A percentile compares a stretch with the other conserved stretches of the same genome.
Evolutionary conservation across 345 rosid genomes (phyloP).

Genomic region (Balakata baccata): DNA sequence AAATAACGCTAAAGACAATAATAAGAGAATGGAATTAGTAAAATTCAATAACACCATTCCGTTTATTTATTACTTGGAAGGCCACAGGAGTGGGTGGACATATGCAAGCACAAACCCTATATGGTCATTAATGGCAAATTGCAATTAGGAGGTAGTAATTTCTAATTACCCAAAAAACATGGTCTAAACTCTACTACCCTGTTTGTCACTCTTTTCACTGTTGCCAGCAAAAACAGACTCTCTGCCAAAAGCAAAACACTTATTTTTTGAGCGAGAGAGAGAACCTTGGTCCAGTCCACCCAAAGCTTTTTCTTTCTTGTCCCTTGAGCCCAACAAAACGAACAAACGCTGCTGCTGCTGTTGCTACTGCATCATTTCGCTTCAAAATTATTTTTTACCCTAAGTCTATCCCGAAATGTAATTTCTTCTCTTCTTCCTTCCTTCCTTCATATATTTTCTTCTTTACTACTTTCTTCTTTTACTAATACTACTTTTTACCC

Average conservation of each 20-base stretch:
- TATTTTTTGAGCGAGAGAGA: not conserved
- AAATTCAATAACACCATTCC: too few relatives aligned
- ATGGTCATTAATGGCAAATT: too few relatives aligned
- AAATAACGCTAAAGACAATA: too few relatives aligned
- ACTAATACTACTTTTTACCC: not conserved
- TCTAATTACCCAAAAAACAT: too few relatives aligned
- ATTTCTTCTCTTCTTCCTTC: not conserved
- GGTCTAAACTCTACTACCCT: too few relatives aligned
- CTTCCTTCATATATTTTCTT: not conserved
- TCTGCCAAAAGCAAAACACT: not conserved
- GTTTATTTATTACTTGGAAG: too few relatives aligned
- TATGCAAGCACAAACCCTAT: too few relatives aligned
- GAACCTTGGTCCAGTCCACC: conserved; percentile 1
- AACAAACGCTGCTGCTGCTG: conserved; percentile 21
- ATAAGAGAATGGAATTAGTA: too few relatives aligned
- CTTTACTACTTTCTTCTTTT: not conserved
- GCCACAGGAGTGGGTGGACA: too few relatives aligned
- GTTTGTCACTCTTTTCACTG: too few relatives aligned
- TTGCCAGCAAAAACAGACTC: too few relatives aligned
- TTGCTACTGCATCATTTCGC: not conserved
- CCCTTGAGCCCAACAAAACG: conserved; percentile 25
- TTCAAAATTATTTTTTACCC: conserved; percentile 13
- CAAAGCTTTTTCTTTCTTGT: not conserved
- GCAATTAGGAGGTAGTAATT: too few relatives aligned
- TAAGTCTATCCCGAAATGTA: conserved; percentile 23